Conservation (phyloP, 768 basidiomycete genomes). For the Fomitopsis serialis region DNA sequence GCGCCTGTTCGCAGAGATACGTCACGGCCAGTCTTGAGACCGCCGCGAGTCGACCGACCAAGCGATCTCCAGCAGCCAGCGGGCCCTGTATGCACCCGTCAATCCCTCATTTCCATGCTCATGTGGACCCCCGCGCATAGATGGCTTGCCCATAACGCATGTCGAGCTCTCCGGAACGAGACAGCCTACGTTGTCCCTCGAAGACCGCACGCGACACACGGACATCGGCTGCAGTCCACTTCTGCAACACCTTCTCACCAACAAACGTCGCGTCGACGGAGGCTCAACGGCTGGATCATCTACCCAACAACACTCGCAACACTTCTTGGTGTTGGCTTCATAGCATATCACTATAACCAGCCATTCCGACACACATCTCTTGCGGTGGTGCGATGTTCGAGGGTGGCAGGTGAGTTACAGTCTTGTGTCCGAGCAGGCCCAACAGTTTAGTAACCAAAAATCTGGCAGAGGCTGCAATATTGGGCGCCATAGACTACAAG, state of each 20-base stretch:
- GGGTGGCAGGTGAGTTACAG: slow-evolving; percentile 53
- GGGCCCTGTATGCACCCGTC: too few relatives aligned
- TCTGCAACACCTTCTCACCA: neutral
- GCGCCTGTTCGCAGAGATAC: too few relatives aligned
- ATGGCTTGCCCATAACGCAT: too few relatives aligned
- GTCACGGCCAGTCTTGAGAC: too few relatives aligned
- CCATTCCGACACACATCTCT: slow-evolving; percentile 73
- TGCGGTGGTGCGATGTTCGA: slow-evolving; percentile 73
- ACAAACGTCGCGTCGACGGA: neutral
- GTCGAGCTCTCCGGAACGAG: neutral
- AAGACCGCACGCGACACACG: neutral
- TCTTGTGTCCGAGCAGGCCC: too few relatives aligned
- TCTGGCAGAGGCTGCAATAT: slow-evolving; percentile 51
- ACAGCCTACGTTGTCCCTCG: neutral
- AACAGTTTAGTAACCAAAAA: slow-evolving; percentile 7
- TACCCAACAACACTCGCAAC: slow-evolving; percentile 16
- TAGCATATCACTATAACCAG: slow-evolving; percentile 63
- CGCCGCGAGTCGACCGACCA: too few relatives aligned
- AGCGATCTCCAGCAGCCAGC: too few relatives aligned
- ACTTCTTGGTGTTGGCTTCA: slow-evolving; percentile 26
- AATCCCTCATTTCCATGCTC: too few relatives aligned
- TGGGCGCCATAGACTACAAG: slow-evolving; percentile 70
- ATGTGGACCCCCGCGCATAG: too few relatives aligned
- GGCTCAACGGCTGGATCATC: slow-evolving; percentile 9
- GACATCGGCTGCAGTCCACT: neutral